Evolutionary conservation across 2,329 filamentous ascomycete species (phyloP).

Genomic region (Zasmidium citrigriseum): DNA sequence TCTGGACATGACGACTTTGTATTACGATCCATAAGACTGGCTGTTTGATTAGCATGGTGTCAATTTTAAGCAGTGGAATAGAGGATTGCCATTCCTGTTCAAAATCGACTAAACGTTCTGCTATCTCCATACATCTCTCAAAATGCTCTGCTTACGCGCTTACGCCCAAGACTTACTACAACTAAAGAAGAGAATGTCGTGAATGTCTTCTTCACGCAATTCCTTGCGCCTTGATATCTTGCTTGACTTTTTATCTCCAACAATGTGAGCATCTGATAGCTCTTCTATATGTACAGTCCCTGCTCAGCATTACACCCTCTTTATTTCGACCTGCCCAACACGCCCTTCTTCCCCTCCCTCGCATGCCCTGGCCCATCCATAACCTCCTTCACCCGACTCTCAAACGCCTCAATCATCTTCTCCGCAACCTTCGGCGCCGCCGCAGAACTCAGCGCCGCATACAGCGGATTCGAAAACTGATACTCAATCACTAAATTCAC

Average conservation of each 20-base stretch:
- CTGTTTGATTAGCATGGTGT: not conserved
- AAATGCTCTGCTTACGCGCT: no score
- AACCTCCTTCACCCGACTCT: conserved; percentile 70
- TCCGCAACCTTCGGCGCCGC: conserved; percentile 82
- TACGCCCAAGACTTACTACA: no score
- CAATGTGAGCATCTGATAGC: no score
- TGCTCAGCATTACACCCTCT: not conserved
- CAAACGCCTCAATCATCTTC: conserved; percentile 92
- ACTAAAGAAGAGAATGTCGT: no score
- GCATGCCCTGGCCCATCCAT: conserved; percentile 28
- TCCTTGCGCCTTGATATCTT: no score
- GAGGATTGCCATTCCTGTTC: no score
- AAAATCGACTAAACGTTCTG: no score
- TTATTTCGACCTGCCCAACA: not conserved
- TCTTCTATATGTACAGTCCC: not conserved
- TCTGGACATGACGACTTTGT: not conserved
- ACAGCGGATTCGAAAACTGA: conserved; percentile 85
- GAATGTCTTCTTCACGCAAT: no score
- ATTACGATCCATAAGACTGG: not conserved
- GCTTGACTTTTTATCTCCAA: no score
- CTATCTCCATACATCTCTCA: no score
- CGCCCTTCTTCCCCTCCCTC: not conserved
- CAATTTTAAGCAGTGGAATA: not conserved
- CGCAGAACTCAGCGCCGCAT: conserved; percentile 76
- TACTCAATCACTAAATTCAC: conserved; percentile 78